These are phyloP conservation scores for Alloascoidea hylecoeti DNA, from an alignment of 805 yeast species.

Conservation along the genomic window DNA sequence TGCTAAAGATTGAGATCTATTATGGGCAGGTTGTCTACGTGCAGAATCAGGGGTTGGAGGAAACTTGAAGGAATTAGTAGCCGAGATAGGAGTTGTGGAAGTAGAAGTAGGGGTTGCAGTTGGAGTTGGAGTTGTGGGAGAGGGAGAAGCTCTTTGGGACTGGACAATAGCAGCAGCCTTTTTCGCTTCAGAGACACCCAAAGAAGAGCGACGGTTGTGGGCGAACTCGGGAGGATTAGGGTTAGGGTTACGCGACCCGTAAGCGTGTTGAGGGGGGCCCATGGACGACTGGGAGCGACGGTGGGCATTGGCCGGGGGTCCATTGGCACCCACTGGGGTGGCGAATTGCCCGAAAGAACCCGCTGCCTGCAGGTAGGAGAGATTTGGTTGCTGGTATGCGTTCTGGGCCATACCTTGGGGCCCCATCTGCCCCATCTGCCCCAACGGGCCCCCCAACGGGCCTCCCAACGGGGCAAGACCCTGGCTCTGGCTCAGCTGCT, in stretches of 20 bases:
- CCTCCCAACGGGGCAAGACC: neutral
- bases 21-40: neutral
- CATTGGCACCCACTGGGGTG: neutral
- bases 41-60: neutral
- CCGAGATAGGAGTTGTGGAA: neutral
- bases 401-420: too few species aligned
- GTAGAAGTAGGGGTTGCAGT: slow-evolving; percentile 1
- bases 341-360: slow-evolving; percentile 3
- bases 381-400: neutral
- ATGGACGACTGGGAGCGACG: slow-evolving; percentile 20
- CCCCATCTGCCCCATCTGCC: too few species aligned
- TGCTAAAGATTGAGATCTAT: neutral
- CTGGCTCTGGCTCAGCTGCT: slow-evolving; percentile 18
- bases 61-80: neutral
- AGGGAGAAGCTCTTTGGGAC: slow-evolving; percentile 30
- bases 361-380: neutral
- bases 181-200: slow-evolving; percentile 86
- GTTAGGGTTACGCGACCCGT: slow-evolving; percentile 23
- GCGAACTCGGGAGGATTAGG: slow-evolving; percentile 60
- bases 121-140: slow-evolving; percentile 6
- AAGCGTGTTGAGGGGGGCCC: neutral
- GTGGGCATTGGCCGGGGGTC: slow-evolving; percentile 9
- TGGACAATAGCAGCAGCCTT: slow-evolving; percentile 89
- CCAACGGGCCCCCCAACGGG: too few species aligned
- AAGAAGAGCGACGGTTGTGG: slow-evolving; percentile 82